Percentiles rank a stretch among this genome's conserved stretches.
phyloP scores from a whole-genome alignment of 2,329 filamentous ascomycete species.

The Ophiostoma montium region DNA sequence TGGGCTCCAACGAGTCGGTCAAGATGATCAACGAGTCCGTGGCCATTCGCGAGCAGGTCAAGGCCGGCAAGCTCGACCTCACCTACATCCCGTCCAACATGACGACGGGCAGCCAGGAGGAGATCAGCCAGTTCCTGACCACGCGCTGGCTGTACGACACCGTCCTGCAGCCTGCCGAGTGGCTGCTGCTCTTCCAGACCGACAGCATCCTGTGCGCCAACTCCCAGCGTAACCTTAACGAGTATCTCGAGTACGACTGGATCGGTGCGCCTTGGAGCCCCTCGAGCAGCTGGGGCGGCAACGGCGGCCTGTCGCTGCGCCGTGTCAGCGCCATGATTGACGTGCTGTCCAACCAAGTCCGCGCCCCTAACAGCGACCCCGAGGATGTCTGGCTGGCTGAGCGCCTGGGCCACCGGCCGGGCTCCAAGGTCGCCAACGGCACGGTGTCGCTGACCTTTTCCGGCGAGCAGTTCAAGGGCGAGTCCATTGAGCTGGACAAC shows the following conservation, averaged over 20 bases:
- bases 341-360: slow-evolving; percentile 33
- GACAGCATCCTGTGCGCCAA: slow-evolving; percentile 44
- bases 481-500: slow-evolving; percentile 14
- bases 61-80: slow-evolving; percentile 33
- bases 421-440: slow-evolving; percentile 36
- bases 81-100: slow-evolving; percentile 37
- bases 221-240: slow-evolving; percentile 30
- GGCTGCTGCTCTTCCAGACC: slow-evolving; percentile 39
- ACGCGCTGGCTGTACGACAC: slow-evolving; percentile 36
- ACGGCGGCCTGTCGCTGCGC: slow-evolving; percentile 37
- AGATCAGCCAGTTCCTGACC: slow-evolving; percentile 38
- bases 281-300: slow-evolving; percentile 30
- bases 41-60: slow-evolving; percentile 30
- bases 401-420: slow-evolving; percentile 34
- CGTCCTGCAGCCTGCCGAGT: slow-evolving; percentile 35
- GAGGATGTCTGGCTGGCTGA: slow-evolving; percentile 44
- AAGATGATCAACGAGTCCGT: slow-evolving; percentile 28
- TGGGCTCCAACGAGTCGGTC: slow-evolving; percentile 35
- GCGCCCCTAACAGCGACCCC: slow-evolving; percentile 29
- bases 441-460: slow-evolving; percentile 34
- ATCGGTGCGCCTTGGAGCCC: slow-evolving; percentile 36
- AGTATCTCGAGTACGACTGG: slow-evolving; percentile 39
- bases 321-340: slow-evolving; percentile 38
- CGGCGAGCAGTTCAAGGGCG: slow-evolving; percentile 32
- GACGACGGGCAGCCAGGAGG: slow-evolving; percentile 35